These are phyloP conservation scores for Penicillium nucicola DNA, from an alignment of 495 filamentous ascomycete species.

Conservation along the genomic window DNA sequence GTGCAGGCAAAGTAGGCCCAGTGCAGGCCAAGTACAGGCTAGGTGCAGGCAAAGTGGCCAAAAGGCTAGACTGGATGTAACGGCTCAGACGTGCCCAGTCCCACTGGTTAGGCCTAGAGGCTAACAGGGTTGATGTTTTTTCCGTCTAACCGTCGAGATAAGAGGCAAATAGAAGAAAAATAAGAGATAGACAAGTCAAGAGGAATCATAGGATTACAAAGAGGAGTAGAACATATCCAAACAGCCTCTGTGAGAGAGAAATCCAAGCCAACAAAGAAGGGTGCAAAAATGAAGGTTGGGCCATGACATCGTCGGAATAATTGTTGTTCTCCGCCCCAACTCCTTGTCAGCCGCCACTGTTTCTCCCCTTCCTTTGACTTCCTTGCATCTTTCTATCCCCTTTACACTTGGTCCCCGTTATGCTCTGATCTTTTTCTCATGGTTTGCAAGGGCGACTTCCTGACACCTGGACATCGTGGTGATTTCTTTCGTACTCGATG, in stretches of 20 bases:
- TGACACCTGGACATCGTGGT: no score
- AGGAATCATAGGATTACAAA: background rate
- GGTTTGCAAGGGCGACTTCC: no score
- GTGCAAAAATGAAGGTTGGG: slow-evolving; percentile 2
- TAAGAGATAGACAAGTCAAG: background rate
- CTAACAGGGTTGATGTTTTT: no score
- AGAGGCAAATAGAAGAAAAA: no score
- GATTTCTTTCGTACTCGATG: no score
- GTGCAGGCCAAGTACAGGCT: background rate
- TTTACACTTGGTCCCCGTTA: background rate
- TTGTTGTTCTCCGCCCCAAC: slow-evolving; percentile 39
- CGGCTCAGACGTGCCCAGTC: no score
- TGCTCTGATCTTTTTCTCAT: slow-evolving; percentile 10
- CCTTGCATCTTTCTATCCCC: slow-evolving; percentile 17
- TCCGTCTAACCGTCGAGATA: no score
- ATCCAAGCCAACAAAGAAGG: background rate
- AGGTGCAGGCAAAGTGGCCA: no score
- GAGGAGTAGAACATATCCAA: background rate
- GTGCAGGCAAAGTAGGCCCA: background rate
- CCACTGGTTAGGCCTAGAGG: no score
- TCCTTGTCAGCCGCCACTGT: slow-evolving; percentile 42
- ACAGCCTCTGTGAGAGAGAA: no score
- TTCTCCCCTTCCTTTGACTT: slow-evolving; percentile 20
- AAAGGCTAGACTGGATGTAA: no score
- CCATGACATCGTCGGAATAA: slow-evolving; percentile 27